Evolutionary conservation across 2,329 filamentous ascomycete genomes (phyloP).

Genomic region (Aureobasidium namibiae): DNA sequence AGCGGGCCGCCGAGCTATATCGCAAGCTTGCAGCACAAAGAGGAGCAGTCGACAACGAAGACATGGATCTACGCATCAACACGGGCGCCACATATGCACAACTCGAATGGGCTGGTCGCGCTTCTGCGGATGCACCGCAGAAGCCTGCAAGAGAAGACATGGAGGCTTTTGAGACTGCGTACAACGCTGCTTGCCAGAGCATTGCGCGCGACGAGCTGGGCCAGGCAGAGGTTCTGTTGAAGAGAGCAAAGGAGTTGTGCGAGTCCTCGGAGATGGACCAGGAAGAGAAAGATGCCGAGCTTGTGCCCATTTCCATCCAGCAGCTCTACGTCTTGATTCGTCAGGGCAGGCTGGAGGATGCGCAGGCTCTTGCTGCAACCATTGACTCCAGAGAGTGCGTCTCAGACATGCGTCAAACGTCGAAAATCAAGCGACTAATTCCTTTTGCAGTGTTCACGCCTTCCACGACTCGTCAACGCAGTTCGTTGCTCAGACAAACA

Average conservation of each 20-base stretch:
- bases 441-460: slow-evolving; percentile 51
- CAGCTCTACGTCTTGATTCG: slow-evolving; percentile 64
- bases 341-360: slow-evolving; percentile 58
- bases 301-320: slow-evolving; percentile 68
- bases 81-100: slow-evolving; percentile 64
- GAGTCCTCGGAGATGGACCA: slow-evolving; percentile 52
- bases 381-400: slow-evolving; percentile 55
- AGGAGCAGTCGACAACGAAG: slow-evolving; percentile 48
- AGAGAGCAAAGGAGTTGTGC: slow-evolving; percentile 62
- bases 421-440: background rate
- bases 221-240: slow-evolving; percentile 58
- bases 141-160: slow-evolving; percentile 53
- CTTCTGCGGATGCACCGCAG: slow-evolving; percentile 41
- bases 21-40: slow-evolving; percentile 43
- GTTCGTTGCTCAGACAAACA: slow-evolving; percentile 61
- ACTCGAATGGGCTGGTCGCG: slow-evolving; percentile 58
- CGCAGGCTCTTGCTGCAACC: slow-evolving; percentile 53
- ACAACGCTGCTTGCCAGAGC: slow-evolving; percentile 67
- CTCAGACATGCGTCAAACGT: background rate
- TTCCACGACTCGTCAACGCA: slow-evolving; percentile 59
- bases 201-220: slow-evolving; percentile 61
- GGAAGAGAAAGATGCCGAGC: slow-evolving; percentile 65
- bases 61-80: slow-evolving; percentile 71
- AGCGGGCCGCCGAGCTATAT: slow-evolving; percentile 58
- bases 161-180: slow-evolving; percentile 73